Evolutionary conservation across 257 asterid species (phyloP).

Genomic region (Leonotis leonurus): DNA sequence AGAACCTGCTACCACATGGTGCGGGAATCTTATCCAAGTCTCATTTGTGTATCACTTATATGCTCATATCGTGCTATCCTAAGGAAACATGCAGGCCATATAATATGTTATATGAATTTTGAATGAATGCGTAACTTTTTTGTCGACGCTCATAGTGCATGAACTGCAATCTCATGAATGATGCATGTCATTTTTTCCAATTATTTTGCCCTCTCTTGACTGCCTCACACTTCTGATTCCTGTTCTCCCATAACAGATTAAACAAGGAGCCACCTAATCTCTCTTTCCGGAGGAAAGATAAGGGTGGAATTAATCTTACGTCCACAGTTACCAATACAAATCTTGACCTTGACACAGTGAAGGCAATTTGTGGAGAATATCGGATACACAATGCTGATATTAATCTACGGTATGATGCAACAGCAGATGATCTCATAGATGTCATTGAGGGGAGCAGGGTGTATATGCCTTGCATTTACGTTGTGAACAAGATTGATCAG

Average conservation of each 20-base stretch:
- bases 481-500: conserved; percentile 92
- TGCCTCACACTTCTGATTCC: not conserved
- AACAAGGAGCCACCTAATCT: conserved; percentile 98
- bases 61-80: not conserved
- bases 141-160: conserved; percentile 5
- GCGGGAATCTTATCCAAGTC: not conserved
- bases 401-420: conserved; percentile 82
- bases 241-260: conserved; percentile 38
- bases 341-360: conserved; percentile 93
- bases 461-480: conserved; percentile 93
- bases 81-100: not conserved
- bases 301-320: conserved; percentile 93
- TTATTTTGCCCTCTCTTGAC: not conserved
- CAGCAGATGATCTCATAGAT: conserved; percentile 98
- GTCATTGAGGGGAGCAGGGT: conserved; percentile 96
- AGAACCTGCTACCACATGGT: not conserved
- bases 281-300: conserved; percentile 83
- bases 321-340: conserved; percentile 71
- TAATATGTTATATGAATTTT: not conserved
- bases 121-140: not conserved
- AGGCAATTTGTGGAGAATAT: conserved; percentile 96
- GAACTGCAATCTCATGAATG: not conserved
- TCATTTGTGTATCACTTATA: not conserved
- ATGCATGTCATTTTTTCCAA: not conserved
- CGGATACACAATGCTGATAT: conserved; percentile 92